Conservation (phyloP, 108 stramenopile genomes). For the Cylindrotheca fusiformis region DNA sequence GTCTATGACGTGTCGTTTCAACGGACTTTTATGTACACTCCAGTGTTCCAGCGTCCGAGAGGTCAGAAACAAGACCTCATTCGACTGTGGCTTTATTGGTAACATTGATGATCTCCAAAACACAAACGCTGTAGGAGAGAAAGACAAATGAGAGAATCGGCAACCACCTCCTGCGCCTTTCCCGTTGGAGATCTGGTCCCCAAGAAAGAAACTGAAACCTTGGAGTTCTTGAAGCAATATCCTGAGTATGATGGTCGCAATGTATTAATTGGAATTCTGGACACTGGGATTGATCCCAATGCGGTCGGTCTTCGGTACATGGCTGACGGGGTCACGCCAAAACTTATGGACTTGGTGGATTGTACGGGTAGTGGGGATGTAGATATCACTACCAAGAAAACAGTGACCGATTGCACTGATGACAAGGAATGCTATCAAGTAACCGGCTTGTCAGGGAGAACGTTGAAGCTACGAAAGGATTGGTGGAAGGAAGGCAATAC, state of each 20-base stretch:
- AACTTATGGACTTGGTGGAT: slow-evolving; percentile 84
- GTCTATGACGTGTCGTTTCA: no score
- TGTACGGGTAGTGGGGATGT: slow-evolving; percentile 92
- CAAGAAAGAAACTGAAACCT: slow-evolving; percentile 51
- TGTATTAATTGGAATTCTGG: slow-evolving; percentile 80
- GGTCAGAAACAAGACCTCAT: no score
- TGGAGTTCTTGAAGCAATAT: slow-evolving; percentile 37
- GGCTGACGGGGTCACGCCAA: slow-evolving; percentile 58
- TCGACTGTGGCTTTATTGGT: no score
- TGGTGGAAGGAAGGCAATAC: slow-evolving; percentile 26
- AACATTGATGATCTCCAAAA: no score
- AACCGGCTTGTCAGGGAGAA: slow-evolving; percentile 51
- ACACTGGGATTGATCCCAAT: slow-evolving; percentile 90
- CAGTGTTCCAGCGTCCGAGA: no score
- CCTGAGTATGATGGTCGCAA: slow-evolving; percentile 76
- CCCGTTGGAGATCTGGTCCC: slow-evolving; percentile 42
- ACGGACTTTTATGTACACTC: no score
- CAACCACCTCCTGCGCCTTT: slow-evolving; percentile 12
- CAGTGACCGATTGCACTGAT: slow-evolving; percentile 6
- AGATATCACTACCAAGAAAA: slow-evolving; percentile 36
- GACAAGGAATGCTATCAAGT: slow-evolving; percentile 12
- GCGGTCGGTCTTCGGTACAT: slow-evolving; percentile 58
- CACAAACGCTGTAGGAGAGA: no score
- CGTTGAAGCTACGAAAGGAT: slow-evolving; percentile 21
- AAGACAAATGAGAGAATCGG: neutral